These are phyloP conservation scores for Aspergillus felis DNA, from an alignment of 2,329 filamentous ascomycete species.

Conservation along the genomic window DNA sequence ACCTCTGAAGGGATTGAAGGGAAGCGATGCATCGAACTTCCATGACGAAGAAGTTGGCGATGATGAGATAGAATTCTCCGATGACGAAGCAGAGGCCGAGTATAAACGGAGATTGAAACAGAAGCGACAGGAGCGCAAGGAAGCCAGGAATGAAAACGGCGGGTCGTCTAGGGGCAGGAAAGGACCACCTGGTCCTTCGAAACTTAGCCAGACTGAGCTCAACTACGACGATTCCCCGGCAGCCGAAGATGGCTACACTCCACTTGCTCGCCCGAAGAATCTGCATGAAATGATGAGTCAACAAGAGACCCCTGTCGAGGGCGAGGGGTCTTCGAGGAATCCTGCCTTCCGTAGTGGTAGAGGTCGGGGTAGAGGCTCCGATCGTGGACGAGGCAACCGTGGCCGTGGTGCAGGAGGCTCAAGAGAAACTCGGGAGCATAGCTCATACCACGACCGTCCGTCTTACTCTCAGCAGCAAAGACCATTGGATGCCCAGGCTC, in stretches of 20 bases:
- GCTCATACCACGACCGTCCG: constrained; percentile 25
- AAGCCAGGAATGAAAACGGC: constrained; percentile 41
- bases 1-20: constrained; percentile 72
- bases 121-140: constrained; percentile 56
- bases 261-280: constrained; percentile 64
- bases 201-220: constrained; percentile 44
- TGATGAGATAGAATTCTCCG: constrained; percentile 91
- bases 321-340: constrained; percentile 28
- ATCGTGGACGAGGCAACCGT: constrained; percentile 30
- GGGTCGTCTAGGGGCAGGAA: constrained; percentile 37
- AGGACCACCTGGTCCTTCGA: constrained; percentile 35
- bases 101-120: constrained; percentile 68
- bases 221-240: constrained; percentile 62
- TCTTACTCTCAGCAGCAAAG: constrained; percentile 21
- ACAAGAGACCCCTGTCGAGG: constrained; percentile 35
- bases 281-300: constrained; percentile 51
- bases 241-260: constrained; percentile 58
- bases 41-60: constrained; percentile 86
- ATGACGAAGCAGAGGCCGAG: constrained; percentile 89
- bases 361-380: constrained; percentile 44
- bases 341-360: constrained; percentile 43
- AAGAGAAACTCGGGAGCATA: constrained; percentile 25
- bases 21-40: constrained; percentile 89
- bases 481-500: constrained; percentile 14
- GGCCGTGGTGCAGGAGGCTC: constrained; percentile 15